Base-by-base conservation (phyloP, 179 eudicot species). In the Pouteria campechiana region DNA sequence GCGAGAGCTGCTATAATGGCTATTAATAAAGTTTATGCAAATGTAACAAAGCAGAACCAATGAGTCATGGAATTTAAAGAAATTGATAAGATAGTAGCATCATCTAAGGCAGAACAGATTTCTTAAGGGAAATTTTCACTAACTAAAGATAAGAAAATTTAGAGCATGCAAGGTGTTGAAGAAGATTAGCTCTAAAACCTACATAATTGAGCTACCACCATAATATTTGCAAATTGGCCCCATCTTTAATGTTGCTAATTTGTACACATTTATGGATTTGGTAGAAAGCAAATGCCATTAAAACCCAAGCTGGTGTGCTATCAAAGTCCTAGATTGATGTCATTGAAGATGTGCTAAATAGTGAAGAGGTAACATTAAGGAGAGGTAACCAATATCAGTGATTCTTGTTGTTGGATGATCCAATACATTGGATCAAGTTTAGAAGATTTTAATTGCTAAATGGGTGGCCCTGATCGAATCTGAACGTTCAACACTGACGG, bases 111-210 rank as follows among this genome's bases (percentile, higher is more conserved):
- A 12, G 17, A 14, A 6, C 17, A 25, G 8, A 23, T 49, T 17
- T 12, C 15, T 16, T 9, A 17, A 18, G 16, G 24, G 24, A 7
- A n/a, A n/a, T n/a, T n/a, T n/a, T n/a, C n/a, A n/a, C 25, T 2
- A 49, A 15, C 32, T 36, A 2, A 48, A 48, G 32, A 22, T 43
- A 13, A 14, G n/a, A 7, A 48, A 35, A 24, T 48, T 36, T 24
- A 43, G 32, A 0, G 24, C 43, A 16, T 15, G 43, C 8, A 17
- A 48, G n/a, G 15, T 4, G 8, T 4, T 25, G 1, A 32, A 17
- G 21, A 42, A 43, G 7, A 43, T 53, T 3, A 22, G 25, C 31
- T 41, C 25, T 2, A 53, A 42, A 41, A 35, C 58, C 11, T 42
- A 22, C 12, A 0, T 53, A 8, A 24, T 33, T 0, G 33, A 33